Evolutionary conservation across 2,329 filamentous ascomycete species (phyloP), one percentile per base, ranked within the genome.

Genomic region (Cladobotryum mycophilum): DNA sequence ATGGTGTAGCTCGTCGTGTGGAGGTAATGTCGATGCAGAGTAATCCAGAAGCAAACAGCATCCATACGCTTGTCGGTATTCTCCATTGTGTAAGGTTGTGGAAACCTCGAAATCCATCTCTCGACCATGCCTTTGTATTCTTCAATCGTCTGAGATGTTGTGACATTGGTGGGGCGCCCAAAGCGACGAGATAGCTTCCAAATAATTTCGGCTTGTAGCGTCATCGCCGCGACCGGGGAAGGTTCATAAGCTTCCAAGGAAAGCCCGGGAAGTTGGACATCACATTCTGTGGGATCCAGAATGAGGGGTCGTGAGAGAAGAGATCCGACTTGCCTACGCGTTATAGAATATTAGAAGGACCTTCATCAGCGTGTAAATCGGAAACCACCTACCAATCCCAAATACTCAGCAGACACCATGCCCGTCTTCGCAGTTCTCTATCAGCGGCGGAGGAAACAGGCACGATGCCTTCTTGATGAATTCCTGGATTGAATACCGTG

Each of bases 1-100:
- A 73, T 72, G 49, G 74, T 68, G 44, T 72, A 70, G 9, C 69
- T 65, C 53, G 73, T 69, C 14, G 66, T 70, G 44, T 74, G 70
- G 3, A 79, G 55, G 49, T 75, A 69, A 42, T 67, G 64, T 7
- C 76, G 70, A 46, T 79, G 76, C 33, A 74, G 63, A 2, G 69
- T 60, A 15, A 76, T 68, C 60, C 74, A 76, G 0, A 67, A 65
- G 51, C 71, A 63, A 4, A 61, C 55, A 4, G 58, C 54, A 51
- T 79, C 76, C 40, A 70, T 62, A 1, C 64, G 65, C 1, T 58
- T 68, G 53, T 79, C 73, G 0, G 74, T 67, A 18, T 70, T 55
- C 2, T 62, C 55, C 4, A 74, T 51, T 12, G 62, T 58, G 48
- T 73, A 75, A 0, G 70, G 61, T 0, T 67, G 57, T 3, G 74